Evolutionary conservation across 208 protist genomes (phyloP).

Genomic region (Trypanosoma cruzi): DNA sequence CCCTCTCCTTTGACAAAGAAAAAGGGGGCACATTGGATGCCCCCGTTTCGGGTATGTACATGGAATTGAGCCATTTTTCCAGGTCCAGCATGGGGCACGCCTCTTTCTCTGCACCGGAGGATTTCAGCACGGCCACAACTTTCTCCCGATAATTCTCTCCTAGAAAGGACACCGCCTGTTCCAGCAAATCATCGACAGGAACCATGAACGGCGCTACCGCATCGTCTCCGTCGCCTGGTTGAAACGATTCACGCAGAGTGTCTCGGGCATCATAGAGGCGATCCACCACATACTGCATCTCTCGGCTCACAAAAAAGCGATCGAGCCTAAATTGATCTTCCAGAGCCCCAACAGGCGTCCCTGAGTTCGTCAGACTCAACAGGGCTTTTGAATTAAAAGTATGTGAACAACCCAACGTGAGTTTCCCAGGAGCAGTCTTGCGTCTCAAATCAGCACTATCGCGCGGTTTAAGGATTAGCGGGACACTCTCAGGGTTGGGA

Average conservation of each 20-base stretch:
- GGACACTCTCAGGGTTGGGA: too few species aligned
- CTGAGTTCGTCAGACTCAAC: too few species aligned
- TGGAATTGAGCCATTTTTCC: conserved; percentile 20
- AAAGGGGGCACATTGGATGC: conserved; percentile 3
- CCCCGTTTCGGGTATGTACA: conserved; percentile 6
- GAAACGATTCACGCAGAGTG: conserved; percentile 20
- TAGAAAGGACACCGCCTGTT: background rate
- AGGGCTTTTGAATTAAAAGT: too few species aligned
- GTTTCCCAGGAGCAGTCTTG: too few species aligned
- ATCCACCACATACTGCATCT: conserved; percentile 39
- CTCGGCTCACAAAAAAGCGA: conserved; percentile 1
- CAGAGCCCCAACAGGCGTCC: too few species aligned
- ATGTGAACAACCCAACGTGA: too few species aligned
- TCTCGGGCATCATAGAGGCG: conserved; percentile 39
- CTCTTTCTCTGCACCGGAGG: background rate
- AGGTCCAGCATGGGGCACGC: conserved; percentile 19
- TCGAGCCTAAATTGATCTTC: conserved; percentile 15
- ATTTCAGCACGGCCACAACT: conserved; percentile 6
- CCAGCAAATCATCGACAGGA: conserved; percentile 7
- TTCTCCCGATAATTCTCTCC: conserved; percentile 4
- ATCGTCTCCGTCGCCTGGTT: background rate
- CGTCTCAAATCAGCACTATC: too few species aligned
- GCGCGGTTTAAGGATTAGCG: too few species aligned
- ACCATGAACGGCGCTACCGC: background rate
- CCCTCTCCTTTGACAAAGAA: conserved; percentile 24